A percentile compares a stretch with the other conserved stretches of the same genome.
Conservation (phyloP, 345 rosid genomes). For the Ceriops tagal region DNA sequence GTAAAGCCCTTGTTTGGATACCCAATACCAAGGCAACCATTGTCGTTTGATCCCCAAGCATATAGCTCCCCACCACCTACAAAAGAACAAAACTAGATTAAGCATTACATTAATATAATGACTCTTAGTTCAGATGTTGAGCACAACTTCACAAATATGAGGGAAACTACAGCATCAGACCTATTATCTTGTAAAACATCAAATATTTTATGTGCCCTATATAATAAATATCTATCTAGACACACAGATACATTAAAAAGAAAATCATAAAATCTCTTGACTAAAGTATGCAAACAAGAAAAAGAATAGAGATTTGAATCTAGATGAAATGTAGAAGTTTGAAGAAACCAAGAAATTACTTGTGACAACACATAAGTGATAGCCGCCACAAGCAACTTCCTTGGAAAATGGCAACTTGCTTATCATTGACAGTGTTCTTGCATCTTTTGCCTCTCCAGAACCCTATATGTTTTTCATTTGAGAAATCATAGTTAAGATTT, state of each 20-base stretch:
- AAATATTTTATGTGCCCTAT: not conserved
- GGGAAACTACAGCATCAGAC: too few species aligned
- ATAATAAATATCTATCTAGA: not conserved
- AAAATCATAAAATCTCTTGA: not conserved
- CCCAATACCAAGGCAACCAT: constrained; percentile 94
- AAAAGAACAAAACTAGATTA: constrained; percentile 1
- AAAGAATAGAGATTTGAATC: not conserved
- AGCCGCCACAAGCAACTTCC: constrained; percentile 91
- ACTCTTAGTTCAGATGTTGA: not conserved
- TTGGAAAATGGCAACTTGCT: constrained; percentile 54
- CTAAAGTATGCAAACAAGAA: not conserved
- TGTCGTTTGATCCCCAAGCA: constrained; percentile 91
- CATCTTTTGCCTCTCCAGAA: constrained; percentile 45
- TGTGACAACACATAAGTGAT: constrained; percentile 82
- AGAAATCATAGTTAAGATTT: constrained; percentile 3
- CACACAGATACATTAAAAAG: not conserved
- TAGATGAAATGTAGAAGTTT: not conserved
- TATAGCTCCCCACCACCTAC: constrained; percentile 76
- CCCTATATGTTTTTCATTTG: constrained; percentile 39
- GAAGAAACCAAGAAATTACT: constrained; percentile 40
- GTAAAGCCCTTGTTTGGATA: constrained; percentile 30
- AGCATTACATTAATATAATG: not conserved
- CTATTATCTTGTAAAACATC: too few species aligned
- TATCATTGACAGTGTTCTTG: constrained; percentile 54
- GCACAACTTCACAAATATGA: too few species aligned